These are phyloP conservation scores for Leptographium radiaticola DNA, from an alignment of 2,329 filamentous ascomycete species.

Conservation along the genomic window DNA sequence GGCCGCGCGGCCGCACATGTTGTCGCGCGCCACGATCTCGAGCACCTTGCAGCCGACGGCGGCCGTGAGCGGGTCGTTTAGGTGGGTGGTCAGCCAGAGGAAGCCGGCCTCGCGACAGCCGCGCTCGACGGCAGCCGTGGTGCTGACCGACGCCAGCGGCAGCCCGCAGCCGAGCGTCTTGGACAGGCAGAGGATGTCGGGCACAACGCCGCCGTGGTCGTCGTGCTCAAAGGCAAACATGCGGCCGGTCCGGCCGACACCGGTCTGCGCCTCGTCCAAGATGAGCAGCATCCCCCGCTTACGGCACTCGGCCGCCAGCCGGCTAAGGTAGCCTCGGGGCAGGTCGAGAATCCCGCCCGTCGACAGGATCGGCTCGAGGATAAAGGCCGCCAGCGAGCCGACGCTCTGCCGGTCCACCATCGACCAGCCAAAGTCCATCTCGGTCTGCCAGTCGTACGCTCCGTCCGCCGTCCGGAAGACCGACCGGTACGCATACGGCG, in stretches of 20 bases:
- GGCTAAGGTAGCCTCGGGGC: conserved; percentile 44
- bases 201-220: no score
- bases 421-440: conserved; percentile 49
- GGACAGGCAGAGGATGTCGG: no score
- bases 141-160: conserved; percentile 43
- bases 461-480: conserved; percentile 46
- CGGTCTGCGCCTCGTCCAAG: no score
- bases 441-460: conserved; percentile 51
- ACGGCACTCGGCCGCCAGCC: no score
- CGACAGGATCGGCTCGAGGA: conserved; percentile 47
- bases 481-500: conserved; percentile 48
- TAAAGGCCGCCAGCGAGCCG: conserved; percentile 50
- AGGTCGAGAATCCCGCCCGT: conserved; percentile 42
- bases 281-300: no score
- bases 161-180: no score
- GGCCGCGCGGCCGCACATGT: conserved; percentile 32
- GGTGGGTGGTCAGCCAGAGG: conserved; percentile 47
- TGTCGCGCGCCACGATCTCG: conserved; percentile 45
- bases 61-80: conserved; percentile 48
- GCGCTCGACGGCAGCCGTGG: conserved; percentile 37
- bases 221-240: no score
- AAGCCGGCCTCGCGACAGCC: conserved; percentile 34
- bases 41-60: conserved; percentile 49
- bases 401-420: conserved; percentile 44
- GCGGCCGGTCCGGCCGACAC: no score